Base-by-base conservation (phyloP, 2,329 filamentous ascomycete genomes). In the Diaporthe batatas region DNA sequence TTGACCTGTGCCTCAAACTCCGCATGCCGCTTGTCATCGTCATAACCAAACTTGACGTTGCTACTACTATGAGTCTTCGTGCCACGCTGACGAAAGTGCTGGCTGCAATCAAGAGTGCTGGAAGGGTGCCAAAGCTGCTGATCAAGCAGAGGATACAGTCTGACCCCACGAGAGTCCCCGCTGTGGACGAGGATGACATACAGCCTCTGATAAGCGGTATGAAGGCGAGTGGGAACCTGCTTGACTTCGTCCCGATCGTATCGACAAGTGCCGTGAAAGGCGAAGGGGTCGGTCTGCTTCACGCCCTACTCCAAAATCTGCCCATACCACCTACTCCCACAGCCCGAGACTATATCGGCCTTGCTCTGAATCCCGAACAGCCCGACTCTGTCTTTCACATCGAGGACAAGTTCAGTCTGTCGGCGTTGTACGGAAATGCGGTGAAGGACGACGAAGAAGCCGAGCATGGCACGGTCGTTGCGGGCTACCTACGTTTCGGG, bases 11-110 rank as follows among this genome's bases (percentile, higher is more conserved):
- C 77, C 86, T 98, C 39, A 93, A 94, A 76, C 84, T 98, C 23
- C 88, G 91, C 25, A 86, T 95, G 12, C 94, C 95, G 0, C 85
- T 98, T 71, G 89, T 93, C 10, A 88, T 99, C 14, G 88, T 96
- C 32, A 92, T 99, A 73, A 98, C 96, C 0, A 99, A 98, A 80
- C 87, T 97, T 74, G 96, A 99, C 77, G 82, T 97, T 55, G 94
- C 95, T 21, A 95, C 92, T 18, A 95, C 92, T 76, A 81, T 84
- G 14, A 91, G 91, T 12, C 81, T 98, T 11, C 90, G 91, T 71
- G 89, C 89, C 67, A 94, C 90, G 0, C 84, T 98, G 74, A 89
- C 88, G 21, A 93, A 91, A 77, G 85, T 98, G 2, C 84, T 98
- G 42, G 92, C 94, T 0, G 88, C 90, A 2, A 85, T 98, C 65